phyloP scores from a whole-genome alignment of 352 stramenopile species.

The Nothophytophthora sp. region DNA sequence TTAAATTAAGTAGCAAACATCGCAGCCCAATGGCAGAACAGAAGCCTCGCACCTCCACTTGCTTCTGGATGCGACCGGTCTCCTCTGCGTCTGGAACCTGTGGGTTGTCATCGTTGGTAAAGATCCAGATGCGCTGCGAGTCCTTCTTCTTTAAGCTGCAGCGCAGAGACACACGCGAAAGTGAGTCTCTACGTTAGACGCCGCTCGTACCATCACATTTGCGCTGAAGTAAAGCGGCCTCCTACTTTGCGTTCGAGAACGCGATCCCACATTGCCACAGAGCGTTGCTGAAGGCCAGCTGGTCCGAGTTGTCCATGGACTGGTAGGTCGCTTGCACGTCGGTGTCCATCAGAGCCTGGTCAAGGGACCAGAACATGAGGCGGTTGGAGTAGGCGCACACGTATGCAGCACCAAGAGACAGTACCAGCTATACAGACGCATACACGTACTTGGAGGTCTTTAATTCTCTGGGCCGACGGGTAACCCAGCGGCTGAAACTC shows the following conservation, averaged over 20 bases:
- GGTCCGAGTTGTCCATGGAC: constrained; percentile 62
- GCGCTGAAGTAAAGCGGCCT: not conserved
- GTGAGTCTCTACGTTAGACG: constrained; percentile 13
- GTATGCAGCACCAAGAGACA: not conserved
- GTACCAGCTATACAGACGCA: not conserved
- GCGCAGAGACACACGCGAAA: constrained; percentile 4
- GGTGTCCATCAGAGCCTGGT: constrained; percentile 43
- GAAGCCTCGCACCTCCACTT: constrained; percentile 59
- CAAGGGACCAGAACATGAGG: not conserved
- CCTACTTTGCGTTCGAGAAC: constrained; percentile 81
- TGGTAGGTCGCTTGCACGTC: constrained; percentile 48
- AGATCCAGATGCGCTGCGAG: constrained; percentile 84
- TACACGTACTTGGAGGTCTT: constrained; percentile 52
- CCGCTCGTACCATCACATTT: not conserved
- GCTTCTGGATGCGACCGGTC: constrained; percentile 62
- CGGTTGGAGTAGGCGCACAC: not conserved
- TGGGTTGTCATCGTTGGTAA: constrained; percentile 79
- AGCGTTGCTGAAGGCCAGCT: constrained; percentile 77
- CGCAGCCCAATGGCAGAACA: not conserved
- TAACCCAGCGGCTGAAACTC: constrained; percentile 81
- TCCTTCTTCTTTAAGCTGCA: constrained; percentile 85
- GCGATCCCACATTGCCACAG: constrained; percentile 83
- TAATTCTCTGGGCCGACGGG: constrained; percentile 70
- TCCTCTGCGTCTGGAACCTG: constrained; percentile 57
- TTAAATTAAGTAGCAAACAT: not conserved